Evolutionary conservation across 176 grass and related monocot genomes (phyloP).

Genomic region (Alloteropsis semialata): DNA sequence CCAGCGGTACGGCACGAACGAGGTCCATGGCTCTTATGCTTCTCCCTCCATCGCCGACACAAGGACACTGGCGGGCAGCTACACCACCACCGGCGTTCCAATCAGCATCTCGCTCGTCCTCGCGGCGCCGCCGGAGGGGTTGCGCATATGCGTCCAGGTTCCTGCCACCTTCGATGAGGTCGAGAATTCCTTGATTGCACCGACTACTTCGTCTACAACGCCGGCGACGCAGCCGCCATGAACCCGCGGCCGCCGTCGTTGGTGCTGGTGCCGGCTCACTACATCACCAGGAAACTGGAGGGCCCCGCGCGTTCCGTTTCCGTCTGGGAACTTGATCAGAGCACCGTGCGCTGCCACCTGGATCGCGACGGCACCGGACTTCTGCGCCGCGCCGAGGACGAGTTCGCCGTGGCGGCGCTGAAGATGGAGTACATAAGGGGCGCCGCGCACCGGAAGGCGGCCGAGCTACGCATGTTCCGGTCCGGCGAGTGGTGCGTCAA

Average conservation of each 20-base stretch:
- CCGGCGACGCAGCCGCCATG: no score
- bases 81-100: background rate
- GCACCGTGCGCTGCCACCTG: background rate
- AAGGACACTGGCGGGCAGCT: background rate
- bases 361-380: background rate
- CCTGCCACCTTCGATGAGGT: background rate
- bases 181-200: no score
- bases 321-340: no score
- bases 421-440: no score
- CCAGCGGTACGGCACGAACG: accelerated
- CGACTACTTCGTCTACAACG: background rate
- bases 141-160: background rate
- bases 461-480: background rate
- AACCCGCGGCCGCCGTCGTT: background rate
- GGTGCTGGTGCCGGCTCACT: background rate
- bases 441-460: background rate
- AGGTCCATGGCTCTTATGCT: background rate
- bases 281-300: no score
- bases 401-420: background rate
- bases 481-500: background rate
- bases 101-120: background rate
- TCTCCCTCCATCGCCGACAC: background rate
- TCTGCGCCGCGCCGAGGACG: background rate
- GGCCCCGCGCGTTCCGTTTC: no score
- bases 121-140: background rate